These are phyloP conservation scores for Calonectria hongkongensis DNA, from an alignment of 2,329 filamentous ascomycete genomes.

Conservation along the genomic window DNA sequence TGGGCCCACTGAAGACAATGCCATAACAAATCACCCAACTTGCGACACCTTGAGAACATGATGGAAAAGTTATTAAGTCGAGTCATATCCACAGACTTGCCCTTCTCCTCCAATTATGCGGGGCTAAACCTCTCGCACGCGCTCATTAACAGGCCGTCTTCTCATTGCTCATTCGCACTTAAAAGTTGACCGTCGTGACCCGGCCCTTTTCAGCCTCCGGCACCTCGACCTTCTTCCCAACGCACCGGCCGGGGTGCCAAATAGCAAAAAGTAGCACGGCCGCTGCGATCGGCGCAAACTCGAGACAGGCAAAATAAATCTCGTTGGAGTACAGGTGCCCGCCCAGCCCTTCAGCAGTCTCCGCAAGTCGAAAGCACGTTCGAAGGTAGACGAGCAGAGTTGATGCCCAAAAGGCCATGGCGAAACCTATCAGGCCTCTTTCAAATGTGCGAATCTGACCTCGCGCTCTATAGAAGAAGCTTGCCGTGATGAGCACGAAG, in stretches of 20 bases:
- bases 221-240: slow-evolving; percentile 52
- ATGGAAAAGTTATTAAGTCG: neutral
- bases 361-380: slow-evolving; percentile 72
- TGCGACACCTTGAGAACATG: neutral
- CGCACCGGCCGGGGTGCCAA: slow-evolving; percentile 57
- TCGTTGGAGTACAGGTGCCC: slow-evolving; percentile 69
- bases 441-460: slow-evolving; percentile 49
- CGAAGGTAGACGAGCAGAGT: slow-evolving; percentile 71
- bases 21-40: no score
- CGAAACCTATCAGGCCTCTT: slow-evolving; percentile 62
- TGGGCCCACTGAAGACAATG: slow-evolving; percentile 1
- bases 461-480: slow-evolving; percentile 64
- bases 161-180: slow-evolving; percentile 23
- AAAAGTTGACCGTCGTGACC: slow-evolving; percentile 39
- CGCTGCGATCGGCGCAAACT: slow-evolving; percentile 72
- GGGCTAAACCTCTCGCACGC: neutral
- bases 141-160: neutral
- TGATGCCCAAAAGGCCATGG: slow-evolving; percentile 63
- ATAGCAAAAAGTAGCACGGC: slow-evolving; percentile 66
- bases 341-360: slow-evolving; percentile 70
- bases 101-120: neutral
- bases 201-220: slow-evolving; percentile 48
- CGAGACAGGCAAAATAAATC: slow-evolving; percentile 71
- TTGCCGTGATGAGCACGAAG: slow-evolving; percentile 65
- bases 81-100: neutral